Base-by-base conservation (phyloP, 2,329 filamentous ascomycete species). In the Pseudogymnoascus sp. region DNA sequence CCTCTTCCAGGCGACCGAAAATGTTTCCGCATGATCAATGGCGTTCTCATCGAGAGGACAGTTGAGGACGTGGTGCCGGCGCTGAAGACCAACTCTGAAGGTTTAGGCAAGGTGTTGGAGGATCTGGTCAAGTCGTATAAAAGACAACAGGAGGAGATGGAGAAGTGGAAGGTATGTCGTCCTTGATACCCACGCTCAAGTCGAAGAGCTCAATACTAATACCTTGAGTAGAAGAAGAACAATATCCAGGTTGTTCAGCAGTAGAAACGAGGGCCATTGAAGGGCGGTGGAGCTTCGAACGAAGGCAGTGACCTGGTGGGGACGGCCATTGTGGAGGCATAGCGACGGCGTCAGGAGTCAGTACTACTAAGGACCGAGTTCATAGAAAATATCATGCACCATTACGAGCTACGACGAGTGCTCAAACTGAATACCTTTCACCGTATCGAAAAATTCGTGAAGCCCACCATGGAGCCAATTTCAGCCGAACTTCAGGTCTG, bases 1-100 rank as follows among this genome's bases (percentile, higher is more conserved):
- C 92, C 92, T 52, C 83, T 97, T 23, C 82, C 90, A 0, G 83
- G 81, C 66, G 89, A 96, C 68, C 90, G 94, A 71, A 99, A 97
- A 79, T 97, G 93, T 78, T 99, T 97, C 78, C 92, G 94, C 69
- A 91, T 99, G 84, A 95, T 99, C 75, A 97, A 99, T 75, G 94
- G 94, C 52, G 92, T 97, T 23, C 80, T 99, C 63, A 91, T 96
- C 61, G 94, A 99, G 79, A 84, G 92, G 69, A 97, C 93, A 14
- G 91, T 99, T 68, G 83, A 91, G 75, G 94, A 97, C 75, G 91
- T 99, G 11, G 81, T 96, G 62, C 94, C 94, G 5, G 90, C 91
- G 26, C 81, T 99, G 65, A 88, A 91, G 78, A 97, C 92, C 19
- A 97, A 99, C 74, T 90, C 91, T 26, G 93, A 97, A 66, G 93